These are phyloP conservation scores for Myxozyma vanderwaltii DNA, from an alignment of 805 yeast species.

Conservation along the genomic window DNA sequence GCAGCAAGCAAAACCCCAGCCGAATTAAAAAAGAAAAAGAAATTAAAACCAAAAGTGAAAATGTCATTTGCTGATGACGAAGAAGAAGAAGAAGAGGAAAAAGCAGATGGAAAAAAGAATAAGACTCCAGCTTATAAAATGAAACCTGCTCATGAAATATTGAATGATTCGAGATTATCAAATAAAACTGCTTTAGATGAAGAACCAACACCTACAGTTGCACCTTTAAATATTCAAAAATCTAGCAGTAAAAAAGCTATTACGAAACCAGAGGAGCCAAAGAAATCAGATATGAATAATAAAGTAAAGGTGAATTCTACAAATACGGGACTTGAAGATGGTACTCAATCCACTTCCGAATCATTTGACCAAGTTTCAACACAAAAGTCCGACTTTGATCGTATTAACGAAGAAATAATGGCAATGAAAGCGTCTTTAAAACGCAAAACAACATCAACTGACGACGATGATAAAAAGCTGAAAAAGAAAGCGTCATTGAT, in stretches of 20 bases:
- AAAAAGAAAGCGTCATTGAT: conserved; percentile 32
- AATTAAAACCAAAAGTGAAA: conserved; percentile 39
- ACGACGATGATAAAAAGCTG: conserved; percentile 5
- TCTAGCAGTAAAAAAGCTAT: background rate
- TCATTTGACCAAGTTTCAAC: conserved; percentile 6
- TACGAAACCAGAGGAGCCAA: background rate
- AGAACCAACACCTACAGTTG: background rate
- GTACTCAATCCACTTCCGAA: conserved; percentile 8
- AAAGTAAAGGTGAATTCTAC: background rate
- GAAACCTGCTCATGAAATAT: conserved; percentile 37
- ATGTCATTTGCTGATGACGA: conserved; percentile 48
- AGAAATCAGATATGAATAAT: background rate
- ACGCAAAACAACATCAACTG: background rate
- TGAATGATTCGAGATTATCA: conserved; percentile 22
- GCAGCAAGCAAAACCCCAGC: background rate
- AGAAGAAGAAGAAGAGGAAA: conserved; percentile 44
- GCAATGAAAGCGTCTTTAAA: conserved; percentile 30
- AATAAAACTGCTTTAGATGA: conserved; percentile 1
- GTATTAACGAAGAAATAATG: conserved; percentile 27
- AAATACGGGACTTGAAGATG: background rate
- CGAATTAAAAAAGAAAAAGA: conserved; percentile 14
- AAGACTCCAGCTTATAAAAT: conserved; percentile 33
- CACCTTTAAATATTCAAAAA: background rate
- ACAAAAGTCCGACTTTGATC: conserved; percentile 26
- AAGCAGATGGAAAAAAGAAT: conserved; percentile 41